A percentile compares a stretch with the other conserved stretches of the same genome.
Conservation (phyloP, 1,284 basidiomycete species). For the Vanrija pseudolonga region DNA sequence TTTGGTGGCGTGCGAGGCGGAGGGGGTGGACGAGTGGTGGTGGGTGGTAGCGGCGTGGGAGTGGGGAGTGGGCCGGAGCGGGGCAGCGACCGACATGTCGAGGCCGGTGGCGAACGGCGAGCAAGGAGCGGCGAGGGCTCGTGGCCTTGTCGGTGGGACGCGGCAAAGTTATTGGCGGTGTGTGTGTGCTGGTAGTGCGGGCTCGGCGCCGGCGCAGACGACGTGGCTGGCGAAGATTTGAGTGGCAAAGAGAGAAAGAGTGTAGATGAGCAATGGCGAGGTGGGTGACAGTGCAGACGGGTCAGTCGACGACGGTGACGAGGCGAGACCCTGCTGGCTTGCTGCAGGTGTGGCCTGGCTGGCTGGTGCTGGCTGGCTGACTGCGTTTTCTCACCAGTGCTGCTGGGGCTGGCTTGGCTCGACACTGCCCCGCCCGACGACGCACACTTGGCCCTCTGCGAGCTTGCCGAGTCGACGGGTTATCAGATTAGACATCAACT, state of each 20-base stretch:
- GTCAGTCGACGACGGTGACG: not conserved
- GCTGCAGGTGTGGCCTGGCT: too few relatives aligned
- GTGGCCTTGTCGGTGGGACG: not conserved
- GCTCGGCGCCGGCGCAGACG: not conserved
- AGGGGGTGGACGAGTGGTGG: constrained; percentile 5
- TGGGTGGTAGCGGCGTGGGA: not conserved
- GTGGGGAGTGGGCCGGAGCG: not conserved
- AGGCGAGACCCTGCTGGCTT: not conserved
- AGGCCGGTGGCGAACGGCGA: constrained; percentile 1
- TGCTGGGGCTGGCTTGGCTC: too few relatives aligned
- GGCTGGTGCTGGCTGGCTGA: too few relatives aligned
- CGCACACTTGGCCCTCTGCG: too few relatives aligned
- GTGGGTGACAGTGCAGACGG: not conserved
- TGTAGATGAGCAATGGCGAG: not conserved
- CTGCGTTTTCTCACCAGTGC: too few relatives aligned
- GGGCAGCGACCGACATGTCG: constrained; percentile 8
- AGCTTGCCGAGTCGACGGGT: too few relatives aligned
- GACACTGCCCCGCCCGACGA: too few relatives aligned
- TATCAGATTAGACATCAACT: too few relatives aligned
- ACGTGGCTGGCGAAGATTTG: not conserved
- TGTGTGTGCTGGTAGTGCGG: not conserved
- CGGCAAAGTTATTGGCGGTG: not conserved
- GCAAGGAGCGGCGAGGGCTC: too few relatives aligned
- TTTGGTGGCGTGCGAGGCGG: constrained; percentile 2
- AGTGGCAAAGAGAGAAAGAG: constrained; percentile 1